Evolutionary conservation across 208 protist genomes (phyloP), one percentile per base, ranked within the genome.

Genomic region (Zelonia costaricensis): DNA sequence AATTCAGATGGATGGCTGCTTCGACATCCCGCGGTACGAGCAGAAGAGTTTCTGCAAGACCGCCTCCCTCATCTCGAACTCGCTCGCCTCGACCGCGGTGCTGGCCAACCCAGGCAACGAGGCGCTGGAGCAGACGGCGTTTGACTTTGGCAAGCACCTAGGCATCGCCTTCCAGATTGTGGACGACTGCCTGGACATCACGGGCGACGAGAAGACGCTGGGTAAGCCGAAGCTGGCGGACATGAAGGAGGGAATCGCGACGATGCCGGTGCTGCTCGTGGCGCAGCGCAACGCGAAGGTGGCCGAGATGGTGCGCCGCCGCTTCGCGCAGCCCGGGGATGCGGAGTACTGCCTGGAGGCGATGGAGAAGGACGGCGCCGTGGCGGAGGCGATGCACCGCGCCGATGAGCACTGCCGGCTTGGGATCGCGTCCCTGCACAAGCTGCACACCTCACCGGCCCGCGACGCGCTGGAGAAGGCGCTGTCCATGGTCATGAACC

Each of bases 141-240:
- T 83, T 31, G 67, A 88, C 61, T 98, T 97, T 68, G 96, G 94
- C 45, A 94, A 87, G 48, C 87, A 97, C 69, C 73, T 98, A 33
- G 96, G 96, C 54, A 87, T 97, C 42, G 95, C 96, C 30, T 98
- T 97, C 63, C 95, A 97, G 67, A 94, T 98, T 46, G 79, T 98
- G 2, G 96, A 98, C 60, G 96, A 98, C 77, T 88, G 96, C 66
- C 91, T 98, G 12, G 96, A 98, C 76, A 97, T 97, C 65, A 86
- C 76, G 16, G 82, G 82, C 4, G 74, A 80, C 38, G 85, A 88
- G 70, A 80, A 85, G 66, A 63, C 71, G 33, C 65, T 92, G 7
- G 85, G 85, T 1, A 95, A 95, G 70, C 85, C 85, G 16, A 87
- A 81, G 61, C 62, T 91, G 62, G 80, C 74, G 23, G 88, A 95